Base-by-base conservation (phyloP, 257 asterid species). In the Ilex aquifolium region DNA sequence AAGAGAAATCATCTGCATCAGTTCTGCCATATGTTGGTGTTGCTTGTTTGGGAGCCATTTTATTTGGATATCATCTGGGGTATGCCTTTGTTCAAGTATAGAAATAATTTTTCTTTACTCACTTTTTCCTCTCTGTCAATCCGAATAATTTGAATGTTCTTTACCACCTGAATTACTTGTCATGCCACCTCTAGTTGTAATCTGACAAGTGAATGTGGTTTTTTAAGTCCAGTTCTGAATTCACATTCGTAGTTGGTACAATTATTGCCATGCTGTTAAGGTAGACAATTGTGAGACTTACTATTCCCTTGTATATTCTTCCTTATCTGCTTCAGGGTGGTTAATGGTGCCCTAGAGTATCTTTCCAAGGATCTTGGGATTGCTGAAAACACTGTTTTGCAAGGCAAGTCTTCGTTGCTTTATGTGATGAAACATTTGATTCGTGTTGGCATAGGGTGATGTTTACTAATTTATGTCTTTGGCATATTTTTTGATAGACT, bases 21-120 rank as follows among this genome's bases (percentile, higher is more conserved):
- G 99, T 92, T 13, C 73, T 89, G 63, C 97, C 95, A 39, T 92
- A 92, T 75, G 99, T 92, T 64, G 97, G 95, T 55, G 92, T 85
- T 67, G 97, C 99, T 55, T 92, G 99, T 71, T 69, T 92, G 57
- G 99, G 86, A 62, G 96, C 99, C 17, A 64, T 79, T 71, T 70
- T 92, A 56, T 92, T 92, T 72, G 99, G 99, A 64, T 92, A 92
- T 81, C 99, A 92, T 79, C 88, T 92, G 44, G 99, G 95, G 98
- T 91, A 86, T 56, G 65, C 75, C 67, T 64, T 49, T 48, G 6
- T 57, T 59, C 46, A 16, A 55, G 31, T 39, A 27, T 21, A 49
- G 6, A 12, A 49, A 12, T n/a, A 49, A 15, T 36, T 36, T 36
- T 4, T 36, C 42, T 36, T 21, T 21, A 21, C 27, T 21, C 27